Evolutionary conservation across 805 yeast species (phyloP).

Genomic region (Metschnikowia bowlesiae): DNA sequence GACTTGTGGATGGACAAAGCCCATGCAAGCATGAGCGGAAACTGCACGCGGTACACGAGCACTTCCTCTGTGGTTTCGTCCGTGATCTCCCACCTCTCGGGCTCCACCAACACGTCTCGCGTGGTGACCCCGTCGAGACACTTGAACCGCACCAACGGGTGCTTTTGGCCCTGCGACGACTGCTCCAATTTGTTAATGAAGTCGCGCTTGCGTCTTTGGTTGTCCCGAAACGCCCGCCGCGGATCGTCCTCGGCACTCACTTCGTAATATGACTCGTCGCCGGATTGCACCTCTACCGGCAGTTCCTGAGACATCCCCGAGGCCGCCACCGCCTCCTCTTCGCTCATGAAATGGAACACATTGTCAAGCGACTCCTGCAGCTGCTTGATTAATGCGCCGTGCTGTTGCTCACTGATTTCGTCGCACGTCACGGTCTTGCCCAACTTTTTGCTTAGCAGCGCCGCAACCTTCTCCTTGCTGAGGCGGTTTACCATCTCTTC

Average conservation of each 20-base stretch:
- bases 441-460: slow-evolving; percentile 10
- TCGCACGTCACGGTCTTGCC: slow-evolving; percentile 3
- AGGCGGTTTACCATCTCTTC: slow-evolving; percentile 18
- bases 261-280: neutral
- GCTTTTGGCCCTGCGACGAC: slow-evolving; percentile 44
- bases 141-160: slow-evolving; percentile 75
- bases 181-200: slow-evolving; percentile 40
- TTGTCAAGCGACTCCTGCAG: slow-evolving; percentile 10
- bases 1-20: slow-evolving; percentile 81
- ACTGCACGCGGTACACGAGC: slow-evolving; percentile 47
- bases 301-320: too few species aligned
- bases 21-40: slow-evolving; percentile 75
- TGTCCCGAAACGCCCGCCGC: slow-evolving; percentile 6
- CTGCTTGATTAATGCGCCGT: neutral
- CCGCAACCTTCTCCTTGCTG: slow-evolving; percentile 5
- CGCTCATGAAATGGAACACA: slow-evolving; percentile 13
- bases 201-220: slow-evolving; percentile 45
- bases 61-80: slow-evolving; percentile 62
- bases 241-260: neutral
- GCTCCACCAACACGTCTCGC: slow-evolving; percentile 72
- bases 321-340: neutral
- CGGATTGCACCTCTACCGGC: too few species aligned
- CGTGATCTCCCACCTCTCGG: slow-evolving; percentile 77
- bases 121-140: slow-evolving; percentile 63
- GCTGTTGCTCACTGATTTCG: slow-evolving; percentile 12